These are phyloP conservation scores for Selaginella tamariscina DNA, from an alignment of 75 land plant genomes.

Conservation along the genomic window DNA sequence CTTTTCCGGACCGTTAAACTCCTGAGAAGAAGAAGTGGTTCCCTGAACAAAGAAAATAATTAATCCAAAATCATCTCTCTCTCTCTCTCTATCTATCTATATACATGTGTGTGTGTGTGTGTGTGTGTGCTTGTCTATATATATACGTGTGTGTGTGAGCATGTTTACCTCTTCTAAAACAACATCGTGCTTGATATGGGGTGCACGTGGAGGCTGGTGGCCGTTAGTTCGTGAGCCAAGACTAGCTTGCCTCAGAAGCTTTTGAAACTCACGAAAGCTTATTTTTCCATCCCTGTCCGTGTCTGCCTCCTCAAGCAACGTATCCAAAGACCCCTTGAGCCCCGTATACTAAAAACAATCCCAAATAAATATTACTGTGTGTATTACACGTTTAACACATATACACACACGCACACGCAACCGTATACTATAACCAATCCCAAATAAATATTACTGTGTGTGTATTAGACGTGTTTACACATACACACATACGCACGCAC, in stretches of 20 bases:
- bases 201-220: neutral
- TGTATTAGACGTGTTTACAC: conserved; percentile 25
- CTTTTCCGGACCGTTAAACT: no score
- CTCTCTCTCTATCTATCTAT: no score
- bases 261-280: conserved; percentile 25
- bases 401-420: neutral
- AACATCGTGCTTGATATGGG: neutral
- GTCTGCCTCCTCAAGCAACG: conserved; percentile 25
- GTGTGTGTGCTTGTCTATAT: no score
- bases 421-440: neutral
- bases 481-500: no score
- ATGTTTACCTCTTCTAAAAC: no score
- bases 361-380: neutral
- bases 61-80: no score
- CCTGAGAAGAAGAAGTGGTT: no score
- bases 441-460: no score
- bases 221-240: conserved; percentile 9
- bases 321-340: conserved; percentile 25
- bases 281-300: conserved; percentile 27
- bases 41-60: no score
- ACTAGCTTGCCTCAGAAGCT: conserved; percentile 21
- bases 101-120: no score
- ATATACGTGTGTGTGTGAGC: no score
- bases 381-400: neutral
- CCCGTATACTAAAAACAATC: conserved; percentile 24